A percentile compares a stretch with the other conserved stretches of the same genome.
Conservation (phyloP, 2,329 filamentous ascomycete genomes). For the Cryphonectria naterciae region DNA sequence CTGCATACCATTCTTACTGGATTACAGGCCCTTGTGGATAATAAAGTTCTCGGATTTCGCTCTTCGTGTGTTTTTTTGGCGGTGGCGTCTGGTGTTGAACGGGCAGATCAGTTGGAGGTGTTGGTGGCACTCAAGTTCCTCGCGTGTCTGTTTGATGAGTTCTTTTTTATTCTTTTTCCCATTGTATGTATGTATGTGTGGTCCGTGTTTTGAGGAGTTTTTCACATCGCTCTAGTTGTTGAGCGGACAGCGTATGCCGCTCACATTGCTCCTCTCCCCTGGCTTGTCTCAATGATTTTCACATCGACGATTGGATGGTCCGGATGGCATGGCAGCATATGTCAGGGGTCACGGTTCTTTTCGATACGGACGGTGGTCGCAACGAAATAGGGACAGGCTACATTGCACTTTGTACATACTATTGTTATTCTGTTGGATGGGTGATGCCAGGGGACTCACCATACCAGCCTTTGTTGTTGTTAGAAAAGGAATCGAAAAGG, state of each 20-base stretch:
- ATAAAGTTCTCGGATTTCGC: conserved; percentile 28
- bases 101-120: conserved; percentile 22
- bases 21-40: conserved; percentile 21
- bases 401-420: conserved; percentile 30
- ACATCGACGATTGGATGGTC: conserved; percentile 26
- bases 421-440: conserved; percentile 27
- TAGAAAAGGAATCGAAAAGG: conserved; percentile 29
- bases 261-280: conserved; percentile 22
- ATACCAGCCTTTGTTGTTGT: conserved; percentile 25
- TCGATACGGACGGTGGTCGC: conserved; percentile 22
- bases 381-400: conserved; percentile 20
- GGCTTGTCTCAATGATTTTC: conserved; percentile 22
- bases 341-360: conserved; percentile 21
- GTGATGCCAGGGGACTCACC: conserved; percentile 3
- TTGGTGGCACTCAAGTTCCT: conserved; percentile 16
- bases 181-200: conserved; percentile 8
- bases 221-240: conserved; percentile 26
- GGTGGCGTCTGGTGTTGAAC: conserved; percentile 30
- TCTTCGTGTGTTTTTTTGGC: conserved; percentile 28
- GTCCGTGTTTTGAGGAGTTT: conserved; percentile 12
- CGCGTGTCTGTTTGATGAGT: conserved; percentile 8
- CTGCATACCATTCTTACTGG: conserved; percentile 21
- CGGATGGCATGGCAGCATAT: conserved; percentile 27
- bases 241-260: conserved; percentile 17
- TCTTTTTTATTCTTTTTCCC: conserved; percentile 19